Conservation (phyloP, 2,329 filamentous ascomycete genomes). For the Phialocephala subalpina region DNA sequence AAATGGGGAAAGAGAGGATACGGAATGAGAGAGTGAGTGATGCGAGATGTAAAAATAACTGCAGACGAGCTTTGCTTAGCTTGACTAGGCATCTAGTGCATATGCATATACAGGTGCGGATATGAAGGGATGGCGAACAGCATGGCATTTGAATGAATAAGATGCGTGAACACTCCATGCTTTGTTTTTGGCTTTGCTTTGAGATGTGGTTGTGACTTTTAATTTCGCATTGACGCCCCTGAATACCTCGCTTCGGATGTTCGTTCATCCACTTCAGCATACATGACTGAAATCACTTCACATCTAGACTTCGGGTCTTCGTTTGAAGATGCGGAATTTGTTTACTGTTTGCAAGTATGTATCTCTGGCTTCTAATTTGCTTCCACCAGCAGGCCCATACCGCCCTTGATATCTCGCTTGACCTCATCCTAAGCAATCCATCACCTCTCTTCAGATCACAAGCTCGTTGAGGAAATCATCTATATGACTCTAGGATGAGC, state of each 20-base stretch:
- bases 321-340: too few species aligned
- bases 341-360: too few species aligned
- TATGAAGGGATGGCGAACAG: not conserved
- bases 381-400: too few species aligned
- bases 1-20: not conserved
- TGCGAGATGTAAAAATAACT: not conserved
- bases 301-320: too few species aligned
- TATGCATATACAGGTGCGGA: not conserved
- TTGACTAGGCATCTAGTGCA: not conserved
- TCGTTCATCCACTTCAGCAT: not conserved
- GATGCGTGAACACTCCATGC: not conserved
- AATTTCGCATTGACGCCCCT: not conserved
- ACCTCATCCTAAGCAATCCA: too few species aligned
- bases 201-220: not conserved
- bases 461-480: too few species aligned
- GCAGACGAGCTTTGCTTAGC: too few species aligned
- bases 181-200: not conserved
- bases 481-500: too few species aligned
- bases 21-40: not conserved
- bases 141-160: constrained; percentile 9
- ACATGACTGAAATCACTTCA: not conserved
- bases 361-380: too few species aligned
- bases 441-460: too few species aligned
- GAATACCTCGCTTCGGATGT: not conserved
- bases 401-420: too few species aligned